A percentile compares a stretch with the other conserved stretches of the same genome.
phyloP scores from a whole-genome alignment of 1,284 basidiomycete genomes.

The Xerocomus amazonicus region DNA sequence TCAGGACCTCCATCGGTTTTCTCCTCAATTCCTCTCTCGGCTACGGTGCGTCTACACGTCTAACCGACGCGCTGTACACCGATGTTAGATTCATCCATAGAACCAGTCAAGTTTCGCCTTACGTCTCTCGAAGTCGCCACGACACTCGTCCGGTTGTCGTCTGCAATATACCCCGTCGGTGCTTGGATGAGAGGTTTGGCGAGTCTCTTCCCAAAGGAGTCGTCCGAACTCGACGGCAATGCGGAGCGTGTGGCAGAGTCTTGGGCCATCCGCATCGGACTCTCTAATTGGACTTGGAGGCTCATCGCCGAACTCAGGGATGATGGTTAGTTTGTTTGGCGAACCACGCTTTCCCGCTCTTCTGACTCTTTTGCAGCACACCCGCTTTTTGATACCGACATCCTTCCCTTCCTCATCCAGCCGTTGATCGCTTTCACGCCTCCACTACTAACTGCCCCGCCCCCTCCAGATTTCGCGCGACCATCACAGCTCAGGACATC shows the following conservation, averaged over 20 bases:
- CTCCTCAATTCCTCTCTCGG: slow-evolving; percentile 77
- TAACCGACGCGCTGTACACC: neutral
- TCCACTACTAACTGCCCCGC: slow-evolving; percentile 41
- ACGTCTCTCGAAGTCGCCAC: slow-evolving; percentile 62
- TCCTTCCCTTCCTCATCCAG: slow-evolving; percentile 59
- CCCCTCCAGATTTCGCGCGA: slow-evolving; percentile 39
- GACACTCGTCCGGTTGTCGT: slow-evolving; percentile 65
- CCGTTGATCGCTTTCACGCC: slow-evolving; percentile 56
- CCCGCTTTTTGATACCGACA: slow-evolving; percentile 56
- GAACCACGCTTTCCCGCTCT: neutral
- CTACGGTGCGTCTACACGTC: slow-evolving; percentile 50
- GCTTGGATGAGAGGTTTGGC: slow-evolving; percentile 46
- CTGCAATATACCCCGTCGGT: slow-evolving; percentile 66
- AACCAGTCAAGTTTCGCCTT: slow-evolving; percentile 65
- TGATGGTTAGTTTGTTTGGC: slow-evolving; percentile 43
- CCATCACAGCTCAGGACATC: slow-evolving; percentile 44
- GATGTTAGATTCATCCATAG: slow-evolving; percentile 36
- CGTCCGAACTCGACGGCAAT: slow-evolving; percentile 15
- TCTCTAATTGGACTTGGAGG: slow-evolving; percentile 76
- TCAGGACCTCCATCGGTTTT: slow-evolving; percentile 77
- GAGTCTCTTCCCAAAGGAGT: slow-evolving; percentile 25
- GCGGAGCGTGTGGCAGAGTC: slow-evolving; percentile 43
- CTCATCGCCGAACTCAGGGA: slow-evolving; percentile 64
- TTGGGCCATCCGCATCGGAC: slow-evolving; percentile 61
- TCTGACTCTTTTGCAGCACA: slow-evolving; percentile 38